Conservation (phyloP, 805 yeast species). For the Candida argentea region DNA sequence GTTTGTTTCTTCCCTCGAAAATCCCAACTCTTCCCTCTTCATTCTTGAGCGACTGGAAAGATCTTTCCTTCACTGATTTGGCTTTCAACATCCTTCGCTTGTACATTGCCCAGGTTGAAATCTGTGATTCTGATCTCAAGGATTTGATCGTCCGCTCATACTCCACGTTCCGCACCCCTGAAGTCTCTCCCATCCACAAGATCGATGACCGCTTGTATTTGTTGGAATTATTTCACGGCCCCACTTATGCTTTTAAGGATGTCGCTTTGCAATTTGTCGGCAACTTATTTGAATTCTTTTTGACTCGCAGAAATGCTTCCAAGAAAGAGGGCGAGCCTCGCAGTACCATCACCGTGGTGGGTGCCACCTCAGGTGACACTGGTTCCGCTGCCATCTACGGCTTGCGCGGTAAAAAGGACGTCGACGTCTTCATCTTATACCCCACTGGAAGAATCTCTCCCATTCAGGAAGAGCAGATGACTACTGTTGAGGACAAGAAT, state of each 20-base stretch:
- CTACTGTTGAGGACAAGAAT: constrained; percentile 85
- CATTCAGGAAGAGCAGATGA: constrained; percentile 97
- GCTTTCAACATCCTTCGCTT: constrained; percentile 81
- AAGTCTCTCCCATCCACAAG: constrained; percentile 79
- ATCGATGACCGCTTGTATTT: constrained; percentile 57
- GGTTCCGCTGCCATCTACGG: constrained; percentile 99
- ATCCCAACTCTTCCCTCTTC: constrained; percentile 60
- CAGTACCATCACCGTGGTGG: constrained; percentile 88
- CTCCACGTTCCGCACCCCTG: constrained; percentile 78
- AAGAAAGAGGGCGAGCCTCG: constrained; percentile 44
- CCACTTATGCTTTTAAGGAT: constrained; percentile 98
- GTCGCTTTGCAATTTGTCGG: constrained; percentile 98
- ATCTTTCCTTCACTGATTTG: constrained; percentile 70
- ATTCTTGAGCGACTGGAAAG: constrained; percentile 58
- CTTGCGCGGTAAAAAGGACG: constrained; percentile 91
- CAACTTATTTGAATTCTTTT: constrained; percentile 87
- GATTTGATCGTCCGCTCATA: constrained; percentile 61
- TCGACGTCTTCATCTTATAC: constrained; percentile 90
- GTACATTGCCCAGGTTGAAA: constrained; percentile 65
- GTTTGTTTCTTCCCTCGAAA: constrained; percentile 78
- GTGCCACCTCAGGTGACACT: constrained; percentile 98
- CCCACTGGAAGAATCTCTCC: constrained; percentile 98
- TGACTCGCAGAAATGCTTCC: constrained; percentile 58
- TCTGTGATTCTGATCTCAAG: constrained; percentile 58
- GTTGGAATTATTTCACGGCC: constrained; percentile 95